Percentiles rank a stretch among this genome's conserved stretches.
Conservation (phyloP, 2,329 filamentous ascomycete species). For the Dactylellina haptotyla region DNA sequence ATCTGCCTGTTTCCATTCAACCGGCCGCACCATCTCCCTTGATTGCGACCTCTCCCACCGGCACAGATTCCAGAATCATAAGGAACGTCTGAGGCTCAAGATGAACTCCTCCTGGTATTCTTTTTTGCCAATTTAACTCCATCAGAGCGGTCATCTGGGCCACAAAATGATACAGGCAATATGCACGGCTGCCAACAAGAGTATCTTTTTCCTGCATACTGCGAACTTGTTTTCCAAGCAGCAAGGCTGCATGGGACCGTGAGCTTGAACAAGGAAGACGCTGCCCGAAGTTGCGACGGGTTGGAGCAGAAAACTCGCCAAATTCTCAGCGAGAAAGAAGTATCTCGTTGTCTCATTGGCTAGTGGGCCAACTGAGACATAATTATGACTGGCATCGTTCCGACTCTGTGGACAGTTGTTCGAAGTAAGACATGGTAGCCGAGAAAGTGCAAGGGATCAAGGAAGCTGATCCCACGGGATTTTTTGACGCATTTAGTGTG, state of each 20-base stretch:
- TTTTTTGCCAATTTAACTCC: not conserved
- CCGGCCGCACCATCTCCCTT: too few species aligned
- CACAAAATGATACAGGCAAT: too few species aligned
- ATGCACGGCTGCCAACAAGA: too few species aligned
- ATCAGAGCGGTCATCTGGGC: too few species aligned
- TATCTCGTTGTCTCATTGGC: constrained; percentile 20
- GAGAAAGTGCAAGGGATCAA: constrained; percentile 42
- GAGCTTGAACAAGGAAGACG: constrained; percentile 39
- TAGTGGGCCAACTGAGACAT: constrained; percentile 28
- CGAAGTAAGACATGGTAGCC: constrained; percentile 50
- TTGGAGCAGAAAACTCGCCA: constrained; percentile 41
- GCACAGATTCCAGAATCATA: too few species aligned
- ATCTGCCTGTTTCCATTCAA: too few species aligned
- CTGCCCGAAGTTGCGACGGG: constrained; percentile 48
- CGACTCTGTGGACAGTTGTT: constrained; percentile 40
- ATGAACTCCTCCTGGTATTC: constrained; percentile 7
- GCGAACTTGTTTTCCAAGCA: constrained; percentile 26
- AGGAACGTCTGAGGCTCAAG: constrained; percentile 4
- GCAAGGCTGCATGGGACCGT: constrained; percentile 44
- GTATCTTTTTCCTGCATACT: too few species aligned
- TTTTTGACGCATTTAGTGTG: constrained; percentile 15
- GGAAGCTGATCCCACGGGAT: constrained; percentile 50
- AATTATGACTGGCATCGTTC: constrained; percentile 50
- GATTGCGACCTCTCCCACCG: too few species aligned
- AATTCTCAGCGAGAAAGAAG: constrained; percentile 34